Percentiles rank a stretch among this genome's conserved stretches.
Evolutionary conservation across 192 early-diverging fungal species (phyloP).

Genomic region (Haplosporangium gracile): DNA sequence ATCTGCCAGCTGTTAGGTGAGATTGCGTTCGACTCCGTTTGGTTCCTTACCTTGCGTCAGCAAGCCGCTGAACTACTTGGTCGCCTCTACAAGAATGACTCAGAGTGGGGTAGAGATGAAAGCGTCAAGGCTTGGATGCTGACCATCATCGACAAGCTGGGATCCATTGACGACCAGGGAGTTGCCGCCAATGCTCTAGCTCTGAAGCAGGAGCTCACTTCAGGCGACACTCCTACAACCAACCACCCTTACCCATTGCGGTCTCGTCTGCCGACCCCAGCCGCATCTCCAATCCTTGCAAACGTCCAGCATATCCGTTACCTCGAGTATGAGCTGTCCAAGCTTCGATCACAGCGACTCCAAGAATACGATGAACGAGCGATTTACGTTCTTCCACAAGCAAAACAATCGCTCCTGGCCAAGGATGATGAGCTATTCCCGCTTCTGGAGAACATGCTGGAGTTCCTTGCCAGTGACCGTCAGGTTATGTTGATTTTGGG

Average conservation of each 20-base stretch:
- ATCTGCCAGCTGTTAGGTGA: too few species aligned
- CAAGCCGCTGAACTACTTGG: too few species aligned
- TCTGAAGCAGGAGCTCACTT: too few species aligned
- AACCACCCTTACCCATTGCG: background rate
- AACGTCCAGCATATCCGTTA: background rate
- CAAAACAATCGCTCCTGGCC: background rate
- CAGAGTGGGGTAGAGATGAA: too few species aligned
- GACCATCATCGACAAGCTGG: too few species aligned
- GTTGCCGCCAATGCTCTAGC: too few species aligned
- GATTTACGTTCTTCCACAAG: background rate
- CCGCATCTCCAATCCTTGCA: background rate
- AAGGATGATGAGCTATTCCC: background rate
- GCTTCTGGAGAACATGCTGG: background rate
- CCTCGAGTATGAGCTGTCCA: background rate
- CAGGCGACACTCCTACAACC: too few species aligned
- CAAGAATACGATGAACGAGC: background rate
- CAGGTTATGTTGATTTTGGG: background rate
- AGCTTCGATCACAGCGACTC: background rate
- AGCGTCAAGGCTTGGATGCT: too few species aligned
- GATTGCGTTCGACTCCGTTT: too few species aligned
- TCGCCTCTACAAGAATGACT: too few species aligned
- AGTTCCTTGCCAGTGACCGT: background rate
- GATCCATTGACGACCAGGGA: too few species aligned
- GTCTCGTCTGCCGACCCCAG: background rate
- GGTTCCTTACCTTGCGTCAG: too few species aligned